Percentiles rank a stretch among this genome's conserved stretches.
Conservation (phyloP, 1,284 basidiomycete species). For the Filobasidium uniguttulatum region DNA sequence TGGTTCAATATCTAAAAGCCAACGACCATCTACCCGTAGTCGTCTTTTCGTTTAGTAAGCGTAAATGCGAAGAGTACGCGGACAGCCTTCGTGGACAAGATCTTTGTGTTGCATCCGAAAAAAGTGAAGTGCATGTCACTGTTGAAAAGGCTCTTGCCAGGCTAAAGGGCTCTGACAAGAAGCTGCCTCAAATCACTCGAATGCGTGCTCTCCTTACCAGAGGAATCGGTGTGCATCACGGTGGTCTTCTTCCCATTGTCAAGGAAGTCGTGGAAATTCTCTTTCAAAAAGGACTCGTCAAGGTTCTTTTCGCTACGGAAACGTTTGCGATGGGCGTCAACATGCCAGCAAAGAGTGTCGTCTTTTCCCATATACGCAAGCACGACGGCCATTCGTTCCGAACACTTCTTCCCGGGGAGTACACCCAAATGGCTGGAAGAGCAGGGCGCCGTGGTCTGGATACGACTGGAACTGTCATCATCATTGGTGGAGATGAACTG, state of each 20-base stretch:
- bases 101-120: constrained; percentile 70
- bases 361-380: constrained; percentile 89
- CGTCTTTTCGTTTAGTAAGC: constrained; percentile 95
- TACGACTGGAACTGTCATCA: constrained; percentile 87
- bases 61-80: constrained; percentile 92
- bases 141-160: constrained; percentile 84
- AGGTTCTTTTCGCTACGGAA: constrained; percentile 95
- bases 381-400: constrained; percentile 85
- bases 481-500: constrained; percentile 64
- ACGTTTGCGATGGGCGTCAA: constrained; percentile 99
- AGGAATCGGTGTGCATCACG: constrained; percentile 96
- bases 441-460: constrained; percentile 93
- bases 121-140: constrained; percentile 90
- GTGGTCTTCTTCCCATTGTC: constrained; percentile 87
- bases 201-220: constrained; percentile 84
- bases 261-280: constrained; percentile 95
- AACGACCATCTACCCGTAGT: constrained; percentile 80
- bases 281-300: constrained; percentile 90
- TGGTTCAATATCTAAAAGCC: constrained; percentile 76
- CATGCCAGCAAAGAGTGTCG: constrained; percentile 96
- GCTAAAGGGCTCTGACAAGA: constrained; percentile 86
- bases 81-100: constrained; percentile 76
- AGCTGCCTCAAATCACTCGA: constrained; percentile 82
- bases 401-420: constrained; percentile 70
- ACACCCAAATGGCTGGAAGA: constrained; percentile 98